Evolutionary conservation across 129 eudicot genomes (phyloP).

Genomic region (Silybum marianum): DNA sequence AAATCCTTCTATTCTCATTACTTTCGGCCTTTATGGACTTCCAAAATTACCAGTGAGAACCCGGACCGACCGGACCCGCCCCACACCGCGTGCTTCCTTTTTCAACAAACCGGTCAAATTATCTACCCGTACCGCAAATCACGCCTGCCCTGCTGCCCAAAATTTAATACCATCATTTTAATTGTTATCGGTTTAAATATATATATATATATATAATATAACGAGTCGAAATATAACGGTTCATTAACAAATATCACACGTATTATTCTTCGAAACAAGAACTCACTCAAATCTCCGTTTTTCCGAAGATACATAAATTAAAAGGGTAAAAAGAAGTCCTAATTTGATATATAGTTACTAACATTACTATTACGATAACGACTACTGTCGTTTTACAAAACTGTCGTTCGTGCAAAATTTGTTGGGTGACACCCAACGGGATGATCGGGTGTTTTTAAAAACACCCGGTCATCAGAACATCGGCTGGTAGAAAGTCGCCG

Average conservation of each 20-base stretch:
- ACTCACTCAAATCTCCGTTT: slow-evolving; percentile 37
- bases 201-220: background rate
- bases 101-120: slow-evolving; percentile 34
- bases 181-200: background rate
- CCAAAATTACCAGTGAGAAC: slow-evolving; percentile 9
- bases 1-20: slow-evolving; percentile 13
- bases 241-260: slow-evolving; percentile 6
- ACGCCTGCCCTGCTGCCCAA: slow-evolving; percentile 32
- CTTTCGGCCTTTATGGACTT: slow-evolving; percentile 28
- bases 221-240: background rate
- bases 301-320: slow-evolving; percentile 24
- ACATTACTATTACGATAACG: slow-evolving; percentile 14
- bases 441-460: background rate
- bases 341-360: slow-evolving; percentile 16
- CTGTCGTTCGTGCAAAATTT: slow-evolving; percentile 47
- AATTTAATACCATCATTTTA: background rate
- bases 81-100: slow-evolving; percentile 25
- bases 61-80: slow-evolving; percentile 29
- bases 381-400: slow-evolving; percentile 26
- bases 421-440: slow-evolving; percentile 32
- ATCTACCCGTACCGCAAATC: slow-evolving; percentile 35
- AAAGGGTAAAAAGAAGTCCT: background rate
- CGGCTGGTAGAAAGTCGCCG: slow-evolving; percentile 44
- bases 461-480: slow-evolving; percentile 43
- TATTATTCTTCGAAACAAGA: slow-evolving; percentile 30